phyloP scores from a whole-genome alignment of 2,329 filamentous ascomycete genomes.

The Aspergillus luchuensis region DNA sequence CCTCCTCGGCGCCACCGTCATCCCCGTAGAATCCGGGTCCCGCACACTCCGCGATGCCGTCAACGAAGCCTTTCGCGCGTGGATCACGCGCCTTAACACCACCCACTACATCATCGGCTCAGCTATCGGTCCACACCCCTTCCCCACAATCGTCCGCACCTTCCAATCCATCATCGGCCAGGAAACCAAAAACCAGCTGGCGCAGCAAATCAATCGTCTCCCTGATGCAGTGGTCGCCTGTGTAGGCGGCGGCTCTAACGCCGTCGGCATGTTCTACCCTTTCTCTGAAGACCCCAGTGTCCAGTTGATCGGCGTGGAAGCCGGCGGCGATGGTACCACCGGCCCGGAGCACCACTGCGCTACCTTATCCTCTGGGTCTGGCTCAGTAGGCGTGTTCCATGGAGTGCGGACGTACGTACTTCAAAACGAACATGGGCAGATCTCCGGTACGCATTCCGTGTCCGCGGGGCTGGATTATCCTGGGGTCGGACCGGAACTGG shows the following conservation, averaged over 20 bases:
- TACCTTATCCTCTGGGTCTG: slow-evolving; percentile 77
- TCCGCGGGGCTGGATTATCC: slow-evolving; percentile 95
- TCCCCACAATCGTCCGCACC: slow-evolving; percentile 94
- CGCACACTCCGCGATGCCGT: slow-evolving; percentile 79
- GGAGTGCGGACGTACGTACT: slow-evolving; percentile 92
- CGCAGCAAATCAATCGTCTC: slow-evolving; percentile 74
- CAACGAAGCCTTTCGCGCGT: slow-evolving; percentile 88
- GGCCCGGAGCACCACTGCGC: slow-evolving; percentile 69
- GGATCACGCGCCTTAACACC: slow-evolving; percentile 84
- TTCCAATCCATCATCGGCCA: slow-evolving; percentile 95
- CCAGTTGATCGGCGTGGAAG: slow-evolving; percentile 87
- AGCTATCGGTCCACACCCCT: slow-evolving; percentile 92
- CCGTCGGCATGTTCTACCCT: slow-evolving; percentile 94
- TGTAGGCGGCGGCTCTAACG: slow-evolving; percentile 90
- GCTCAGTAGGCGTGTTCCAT: slow-evolving; percentile 89
- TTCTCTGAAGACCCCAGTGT: slow-evolving; percentile 80
- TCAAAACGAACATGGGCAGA: slow-evolving; percentile 87
- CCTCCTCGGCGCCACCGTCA: slow-evolving; percentile 83
- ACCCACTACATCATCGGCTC: slow-evolving; percentile 97
- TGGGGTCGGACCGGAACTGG: slow-evolving; percentile 87
- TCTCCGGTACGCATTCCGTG: slow-evolving; percentile 86
- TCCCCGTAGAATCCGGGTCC: slow-evolving; percentile 83
- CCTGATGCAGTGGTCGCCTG: slow-evolving; percentile 96
- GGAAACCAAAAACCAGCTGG: slow-evolving; percentile 88
- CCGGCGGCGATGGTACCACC: slow-evolving; percentile 69